Base-by-base conservation (phyloP, 768 basidiomycete genomes). In the Postia placenta region DNA sequence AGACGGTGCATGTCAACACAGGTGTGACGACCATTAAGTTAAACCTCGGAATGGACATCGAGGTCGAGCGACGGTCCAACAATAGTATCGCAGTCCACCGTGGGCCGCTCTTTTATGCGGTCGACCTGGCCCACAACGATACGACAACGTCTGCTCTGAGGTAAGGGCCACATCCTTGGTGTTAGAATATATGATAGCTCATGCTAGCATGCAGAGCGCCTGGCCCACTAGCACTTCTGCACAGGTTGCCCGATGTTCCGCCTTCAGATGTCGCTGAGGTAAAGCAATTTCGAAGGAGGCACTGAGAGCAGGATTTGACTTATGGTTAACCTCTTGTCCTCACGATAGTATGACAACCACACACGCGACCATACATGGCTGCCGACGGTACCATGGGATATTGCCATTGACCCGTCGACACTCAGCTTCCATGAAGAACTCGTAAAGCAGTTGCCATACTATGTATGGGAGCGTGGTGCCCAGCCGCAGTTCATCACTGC, bases 61-160 rank as follows among this genome's bases (percentile, higher is more conserved):
- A 70, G 2, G 69, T 69, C 26, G 77, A 80, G 59, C 67, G 56
- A 23, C 69, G 78, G 17, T 75, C 76, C 14, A 71, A 78, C 53
- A 70, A 71, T 6, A 76, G 75, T 6, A 65, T 78, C 43, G 77
- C 77, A 7, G 67, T 80, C 14, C 77, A 80, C 40, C 73, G 77
- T 5, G 78, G 77, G 12, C 74, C 77, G 11, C 58, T 80, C 38
- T 69, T 79, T 60, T 80, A 78, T 56, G 77, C 78, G 4, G 74
- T 74, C 52, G 77, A 79, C 60, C 67, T 79, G 20, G 55, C 66
- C 1, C 64, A 58, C 42, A 75, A 77, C 56, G 60, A 70, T 5
- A 63, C 71, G 47, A 66, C 76, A 55, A 67, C 70, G 7, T 61
- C 70, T 22, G 78, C 77, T 0, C 67, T 68, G 15, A 41, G 40